Percentiles rank a stretch among this genome's conserved stretches.
Conservation (phyloP, 1,284 basidiomycete species). For the Naganishia sp. region DNA sequence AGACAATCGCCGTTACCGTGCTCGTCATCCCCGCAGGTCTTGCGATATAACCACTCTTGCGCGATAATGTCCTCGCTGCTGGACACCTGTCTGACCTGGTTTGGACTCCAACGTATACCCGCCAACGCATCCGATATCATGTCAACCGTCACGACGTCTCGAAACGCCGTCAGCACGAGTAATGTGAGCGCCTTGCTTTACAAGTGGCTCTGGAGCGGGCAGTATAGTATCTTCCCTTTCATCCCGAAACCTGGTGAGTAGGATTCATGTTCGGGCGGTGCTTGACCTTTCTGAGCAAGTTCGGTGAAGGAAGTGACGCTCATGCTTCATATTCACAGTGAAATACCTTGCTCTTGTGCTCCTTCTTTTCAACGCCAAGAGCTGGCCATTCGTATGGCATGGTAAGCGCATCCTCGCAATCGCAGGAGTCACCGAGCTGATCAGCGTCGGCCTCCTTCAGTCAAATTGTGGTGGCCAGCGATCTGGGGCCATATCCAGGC, state of each 20-base stretch:
- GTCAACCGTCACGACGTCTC: constrained; percentile 9
- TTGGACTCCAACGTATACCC: constrained; percentile 20
- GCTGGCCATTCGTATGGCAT: constrained; percentile 52
- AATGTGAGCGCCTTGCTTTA: constrained; percentile 8
- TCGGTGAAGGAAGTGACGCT: background rate
- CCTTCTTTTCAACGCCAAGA: constrained; percentile 47
- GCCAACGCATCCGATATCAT: constrained; percentile 1
- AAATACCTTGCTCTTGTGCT: constrained; percentile 48
- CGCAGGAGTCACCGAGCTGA: background rate
- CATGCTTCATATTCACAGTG: constrained; percentile 37
- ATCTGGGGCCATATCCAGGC: constrained; percentile 28
- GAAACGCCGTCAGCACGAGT: constrained; percentile 3
- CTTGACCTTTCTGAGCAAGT: too few relatives aligned
- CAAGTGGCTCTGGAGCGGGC: constrained; percentile 19
- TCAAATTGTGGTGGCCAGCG: constrained; percentile 31
- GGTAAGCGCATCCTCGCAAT: constrained; percentile 38
- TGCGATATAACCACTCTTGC: background rate
- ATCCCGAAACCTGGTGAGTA: constrained; percentile 30
- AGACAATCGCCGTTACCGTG: background rate
- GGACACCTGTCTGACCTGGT: constrained; percentile 17
- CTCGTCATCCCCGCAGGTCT: background rate
- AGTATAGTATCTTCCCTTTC: constrained; percentile 32
- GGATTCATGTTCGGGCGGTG: background rate
- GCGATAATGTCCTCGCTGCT: background rate
- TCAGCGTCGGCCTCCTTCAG: background rate